phyloP scores from a whole-genome alignment of 2,329 filamentous ascomycete species.

The Fulvia fulva region DNA sequence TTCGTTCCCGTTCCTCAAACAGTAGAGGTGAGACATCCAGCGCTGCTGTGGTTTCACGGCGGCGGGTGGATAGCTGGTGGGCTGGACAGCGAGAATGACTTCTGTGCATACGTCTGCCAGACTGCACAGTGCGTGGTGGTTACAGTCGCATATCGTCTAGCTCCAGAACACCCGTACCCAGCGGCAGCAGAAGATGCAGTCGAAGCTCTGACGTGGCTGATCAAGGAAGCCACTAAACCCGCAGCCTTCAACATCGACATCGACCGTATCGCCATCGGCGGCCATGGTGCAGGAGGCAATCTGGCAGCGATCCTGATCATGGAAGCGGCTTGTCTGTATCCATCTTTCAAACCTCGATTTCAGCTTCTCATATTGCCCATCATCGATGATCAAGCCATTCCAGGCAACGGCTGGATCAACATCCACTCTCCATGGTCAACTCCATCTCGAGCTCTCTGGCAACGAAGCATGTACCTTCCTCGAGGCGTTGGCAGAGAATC shows the following conservation, averaged over 20 bases:
- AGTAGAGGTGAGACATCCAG: constrained; percentile 1
- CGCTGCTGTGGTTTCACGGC: constrained; percentile 12
- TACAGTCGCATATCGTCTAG: constrained; percentile 37
- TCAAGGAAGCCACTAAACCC: constrained; percentile 13
- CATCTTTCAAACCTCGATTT: constrained; percentile 15
- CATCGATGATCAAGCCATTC: constrained; percentile 17
- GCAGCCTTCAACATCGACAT: constrained; percentile 14
- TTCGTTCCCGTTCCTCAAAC: constrained; percentile 13
- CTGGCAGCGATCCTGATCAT: constrained; percentile 17
- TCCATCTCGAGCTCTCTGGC: constrained; percentile 17
- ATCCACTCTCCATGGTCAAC: constrained; percentile 21
- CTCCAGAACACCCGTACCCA: constrained; percentile 46
- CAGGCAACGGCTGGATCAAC: constrained; percentile 21
- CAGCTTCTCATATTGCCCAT: constrained; percentile 19
- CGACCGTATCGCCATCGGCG: constrained; percentile 17
- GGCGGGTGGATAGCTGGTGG: constrained; percentile 17
- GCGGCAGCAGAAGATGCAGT: constrained; percentile 42
- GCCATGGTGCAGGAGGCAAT: constrained; percentile 18
- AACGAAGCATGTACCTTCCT: constrained; percentile 19
- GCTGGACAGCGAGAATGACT: constrained; percentile 22
- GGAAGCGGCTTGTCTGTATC: constrained; percentile 21
- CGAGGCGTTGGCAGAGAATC: not conserved
- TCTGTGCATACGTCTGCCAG: constrained; percentile 21
- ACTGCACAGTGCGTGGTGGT: constrained; percentile 18
- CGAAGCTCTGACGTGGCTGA: constrained; percentile 43